Conservation (phyloP, 352 stramenopile species). For the Peronospora belbahrii region DNA sequence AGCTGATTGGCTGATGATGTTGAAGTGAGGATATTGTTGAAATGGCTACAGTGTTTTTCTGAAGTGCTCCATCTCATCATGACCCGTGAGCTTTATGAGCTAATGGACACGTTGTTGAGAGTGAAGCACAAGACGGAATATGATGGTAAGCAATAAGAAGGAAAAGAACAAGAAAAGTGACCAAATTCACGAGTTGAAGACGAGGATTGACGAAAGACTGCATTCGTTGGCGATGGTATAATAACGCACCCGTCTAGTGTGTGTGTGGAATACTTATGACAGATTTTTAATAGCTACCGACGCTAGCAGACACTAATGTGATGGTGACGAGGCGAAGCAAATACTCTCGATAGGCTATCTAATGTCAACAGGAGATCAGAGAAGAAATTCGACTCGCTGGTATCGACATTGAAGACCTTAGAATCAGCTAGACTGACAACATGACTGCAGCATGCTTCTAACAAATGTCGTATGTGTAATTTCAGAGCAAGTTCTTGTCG, state of each 20-base stretch:
- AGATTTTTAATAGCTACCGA: constrained; percentile 22
- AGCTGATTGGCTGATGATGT: constrained; percentile 21
- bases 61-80: no score
- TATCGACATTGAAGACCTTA: constrained; percentile 70
- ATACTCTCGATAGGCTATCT: constrained; percentile 72
- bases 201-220: constrained; percentile 67
- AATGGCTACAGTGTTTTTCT: constrained; percentile 22
- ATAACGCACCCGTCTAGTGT: not conserved
- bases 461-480: not conserved
- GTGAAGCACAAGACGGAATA: constrained; percentile 80
- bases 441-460: not conserved
- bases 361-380: constrained; percentile 68
- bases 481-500: constrained; percentile 64
- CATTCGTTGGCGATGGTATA: constrained; percentile 71
- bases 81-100: constrained; percentile 70
- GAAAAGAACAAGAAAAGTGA: constrained; percentile 57
- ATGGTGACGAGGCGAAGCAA: constrained; percentile 54
- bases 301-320: constrained; percentile 61
- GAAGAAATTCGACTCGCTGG: constrained; percentile 70
- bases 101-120: constrained; percentile 62
- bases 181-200: constrained; percentile 76
- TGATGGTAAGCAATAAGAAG: constrained; percentile 60
- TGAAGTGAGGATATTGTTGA: constrained; percentile 20
- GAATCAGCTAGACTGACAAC: constrained; percentile 55
- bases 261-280: constrained; percentile 1